Evolutionary conservation across 2,329 filamentous ascomycete species (phyloP), one percentile per base, ranked within the genome.

Genomic region (Hypoxylon sp.): DNA sequence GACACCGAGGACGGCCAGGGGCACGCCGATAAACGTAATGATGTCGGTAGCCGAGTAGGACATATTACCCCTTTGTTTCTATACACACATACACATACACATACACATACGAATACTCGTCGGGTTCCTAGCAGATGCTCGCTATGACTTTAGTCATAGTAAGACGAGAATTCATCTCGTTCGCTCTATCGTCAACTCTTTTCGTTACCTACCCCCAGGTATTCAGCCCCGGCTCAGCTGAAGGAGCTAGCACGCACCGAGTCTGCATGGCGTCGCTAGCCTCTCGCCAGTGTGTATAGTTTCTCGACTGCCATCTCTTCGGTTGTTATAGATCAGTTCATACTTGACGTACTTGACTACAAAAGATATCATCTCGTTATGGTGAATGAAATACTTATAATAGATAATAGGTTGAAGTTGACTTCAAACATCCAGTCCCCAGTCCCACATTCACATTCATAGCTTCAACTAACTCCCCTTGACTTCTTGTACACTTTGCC

Each of bases 1-100:
- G 20, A 89, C 83, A 44, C 84, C 85, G 1, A 89, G 74, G 1
- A 88, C 81, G 1, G 84, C 86, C 17, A 89, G 77, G 1, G 87
- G 87, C 2, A 89, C 78, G 68, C 84, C 83, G 39, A 86, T 81
- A 59, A 84, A 85, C 22, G 84, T 85, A 73, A 86, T 85, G 59
- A 86, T 82, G 64, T 85, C 80, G 8, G 79, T 77, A 41, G 81
- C 75, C 6, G 75, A 77, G 30, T 62, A 54, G 53, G 64, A 47
- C 64, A 67, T 67, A 32, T 46, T 44, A 11, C 2, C 19, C 28
- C 13, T 48, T 2, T 41, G 37, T 39, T 34, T 37, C 28, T 24
- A 34, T 17, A 22, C 30, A 48, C 10, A 26, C 32, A 22, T 46
- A 46, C 43, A n/a, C 15, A 15, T 34, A 15, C 15, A 2, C 13